Evolutionary conservation across 352 stramenopile species (phyloP).

Genomic region (Stramenopiles sp.): DNA sequence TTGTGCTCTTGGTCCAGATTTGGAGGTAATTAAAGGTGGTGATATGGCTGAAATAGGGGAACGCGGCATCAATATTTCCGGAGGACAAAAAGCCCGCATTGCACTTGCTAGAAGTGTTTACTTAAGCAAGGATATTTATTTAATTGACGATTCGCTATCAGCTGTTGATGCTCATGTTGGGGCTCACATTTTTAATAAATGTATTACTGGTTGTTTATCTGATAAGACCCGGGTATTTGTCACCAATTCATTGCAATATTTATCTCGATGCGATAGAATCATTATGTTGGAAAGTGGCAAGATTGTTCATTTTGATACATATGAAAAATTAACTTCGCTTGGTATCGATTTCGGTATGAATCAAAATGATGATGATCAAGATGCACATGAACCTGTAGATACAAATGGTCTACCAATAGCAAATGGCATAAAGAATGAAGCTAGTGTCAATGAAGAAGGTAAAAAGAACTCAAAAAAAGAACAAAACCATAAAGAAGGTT

Average conservation of each 20-base stretch:
- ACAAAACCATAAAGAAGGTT: background rate
- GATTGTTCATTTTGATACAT: background rate
- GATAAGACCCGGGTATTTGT: background rate
- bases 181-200: conserved; percentile 18
- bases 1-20: conserved; percentile 47
- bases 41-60: conserved; percentile 40
- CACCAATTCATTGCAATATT: background rate
- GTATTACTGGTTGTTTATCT: conserved; percentile 12
- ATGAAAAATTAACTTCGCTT: background rate
- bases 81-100: conserved; percentile 48
- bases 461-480: background rate
- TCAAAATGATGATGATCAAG: background rate
- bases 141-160: conserved; percentile 60
- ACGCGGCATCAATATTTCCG: conserved; percentile 53
- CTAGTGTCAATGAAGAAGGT: background rate
- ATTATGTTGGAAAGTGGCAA: background rate
- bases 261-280: background rate
- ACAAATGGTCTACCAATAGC: too few species aligned
- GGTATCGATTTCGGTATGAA: background rate
- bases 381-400: background rate
- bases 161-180: conserved; percentile 35
- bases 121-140: conserved; percentile 35
- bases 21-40: conserved; percentile 26
- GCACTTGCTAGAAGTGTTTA: conserved; percentile 57
- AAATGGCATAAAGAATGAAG: background rate